Conservation (phyloP, 768 basidiomycete genomes). For the Boletus rubropictus region DNA sequence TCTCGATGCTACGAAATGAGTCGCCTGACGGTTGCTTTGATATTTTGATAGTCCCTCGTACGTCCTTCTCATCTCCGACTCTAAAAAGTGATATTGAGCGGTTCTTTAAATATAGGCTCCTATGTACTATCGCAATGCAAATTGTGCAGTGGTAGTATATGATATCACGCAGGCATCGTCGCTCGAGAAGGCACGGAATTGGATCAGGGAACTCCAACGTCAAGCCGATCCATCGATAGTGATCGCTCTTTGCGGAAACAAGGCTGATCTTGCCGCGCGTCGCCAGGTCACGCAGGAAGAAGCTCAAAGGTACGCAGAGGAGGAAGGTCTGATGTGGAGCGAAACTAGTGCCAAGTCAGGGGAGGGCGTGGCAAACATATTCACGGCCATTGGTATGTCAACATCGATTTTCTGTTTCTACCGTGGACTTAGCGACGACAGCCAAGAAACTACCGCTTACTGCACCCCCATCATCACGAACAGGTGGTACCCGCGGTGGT, state of each 20-base stretch:
- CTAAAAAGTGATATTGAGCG: not conserved
- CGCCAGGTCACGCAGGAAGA: conserved; percentile 85
- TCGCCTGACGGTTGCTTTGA: not conserved
- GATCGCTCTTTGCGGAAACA: conserved; percentile 95
- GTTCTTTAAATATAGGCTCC: conserved; percentile 53
- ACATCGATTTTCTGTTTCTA: not conserved
- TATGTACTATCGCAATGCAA: conserved; percentile 95
- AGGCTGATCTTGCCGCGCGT: conserved; percentile 78
- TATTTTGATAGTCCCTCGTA: conserved; percentile 39
- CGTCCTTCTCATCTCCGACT: conserved; percentile 18
- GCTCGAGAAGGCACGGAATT: conserved; percentile 90
- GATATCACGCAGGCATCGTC: conserved; percentile 93
- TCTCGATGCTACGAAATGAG: not conserved
- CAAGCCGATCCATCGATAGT: conserved; percentile 97
- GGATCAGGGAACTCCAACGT: conserved; percentile 95
- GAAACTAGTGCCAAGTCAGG: conserved; percentile 90
- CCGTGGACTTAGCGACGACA: conserved; percentile 26
- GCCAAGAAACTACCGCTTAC: conserved; percentile 88
- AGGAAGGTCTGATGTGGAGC: conserved; percentile 89
- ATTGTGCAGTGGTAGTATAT: conserved; percentile 91
- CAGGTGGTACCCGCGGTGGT: conserved; percentile 47
- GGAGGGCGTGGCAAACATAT: conserved; percentile 80
- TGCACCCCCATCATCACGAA: conserved; percentile 59
- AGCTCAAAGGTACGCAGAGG: conserved; percentile 87
- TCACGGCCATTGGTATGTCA: conserved; percentile 75